These are phyloP conservation scores for Suillus ampliporus DNA, from an alignment of 768 basidiomycete species.

Conservation along the genomic window DNA sequence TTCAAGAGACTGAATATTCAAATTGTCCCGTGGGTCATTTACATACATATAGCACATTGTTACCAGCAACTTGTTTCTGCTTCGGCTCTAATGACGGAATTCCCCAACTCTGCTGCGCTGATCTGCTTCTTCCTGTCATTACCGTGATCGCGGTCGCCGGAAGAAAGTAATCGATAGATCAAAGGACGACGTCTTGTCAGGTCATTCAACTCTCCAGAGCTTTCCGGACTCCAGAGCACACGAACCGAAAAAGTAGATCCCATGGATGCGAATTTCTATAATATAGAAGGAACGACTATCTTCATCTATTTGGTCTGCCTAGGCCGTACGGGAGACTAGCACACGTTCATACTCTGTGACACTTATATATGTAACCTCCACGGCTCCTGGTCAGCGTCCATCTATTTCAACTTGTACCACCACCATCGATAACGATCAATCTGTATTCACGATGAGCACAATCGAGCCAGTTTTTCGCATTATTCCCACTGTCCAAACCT, in stretches of 20 bases:
- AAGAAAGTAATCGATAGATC: not conserved
- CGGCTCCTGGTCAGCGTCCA: not conserved
- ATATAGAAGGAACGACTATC: too few relatives aligned
- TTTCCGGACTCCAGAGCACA: not conserved
- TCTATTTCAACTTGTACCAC: constrained; percentile 1
- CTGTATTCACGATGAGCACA: constrained; percentile 26
- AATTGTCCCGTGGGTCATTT: not conserved
- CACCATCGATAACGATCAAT: constrained; percentile 13
- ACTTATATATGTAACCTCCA: constrained; percentile 6
- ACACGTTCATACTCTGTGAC: constrained; percentile 1
- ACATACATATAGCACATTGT: constrained; percentile 1
- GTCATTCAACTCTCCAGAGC: not conserved
- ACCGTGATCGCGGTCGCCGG: not conserved
- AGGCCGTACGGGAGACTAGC: not conserved
- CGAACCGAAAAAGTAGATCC: not conserved
- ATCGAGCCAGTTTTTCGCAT: constrained; percentile 72
- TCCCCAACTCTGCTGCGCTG: not conserved
- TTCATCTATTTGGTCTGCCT: too few relatives aligned
- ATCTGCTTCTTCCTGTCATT: not conserved
- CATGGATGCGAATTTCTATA: constrained; percentile 10
- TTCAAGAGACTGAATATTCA: not conserved
- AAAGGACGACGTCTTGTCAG: not conserved
- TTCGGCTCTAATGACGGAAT: not conserved
- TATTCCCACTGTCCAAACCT: constrained; percentile 82
- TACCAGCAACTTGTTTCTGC: constrained; percentile 1